These are phyloP conservation scores for Gastrolobium villosum DNA, from an alignment of 306 rosid species.

Conservation along the genomic window DNA sequence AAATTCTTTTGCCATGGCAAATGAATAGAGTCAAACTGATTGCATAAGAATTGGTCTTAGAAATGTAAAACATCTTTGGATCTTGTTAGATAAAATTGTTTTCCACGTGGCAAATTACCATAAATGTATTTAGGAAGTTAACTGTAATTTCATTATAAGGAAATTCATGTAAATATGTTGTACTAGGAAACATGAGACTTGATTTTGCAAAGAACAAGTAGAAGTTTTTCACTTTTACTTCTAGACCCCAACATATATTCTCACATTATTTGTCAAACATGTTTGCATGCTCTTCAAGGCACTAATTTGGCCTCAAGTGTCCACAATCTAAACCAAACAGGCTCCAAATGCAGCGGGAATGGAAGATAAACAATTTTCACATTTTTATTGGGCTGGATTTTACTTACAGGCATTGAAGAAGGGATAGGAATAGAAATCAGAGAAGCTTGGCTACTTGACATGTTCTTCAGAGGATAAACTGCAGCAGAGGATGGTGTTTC, in stretches of 20 bases:
- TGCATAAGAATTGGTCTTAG: not conserved
- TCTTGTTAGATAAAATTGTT: not conserved
- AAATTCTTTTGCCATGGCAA: constrained; percentile 1
- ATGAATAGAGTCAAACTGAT: constrained; percentile 6
- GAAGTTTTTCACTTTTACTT: not conserved
- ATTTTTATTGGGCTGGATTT: constrained; percentile 7
- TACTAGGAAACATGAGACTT: constrained; percentile 5
- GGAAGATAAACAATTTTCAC: constrained; percentile 33
- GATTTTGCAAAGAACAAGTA: constrained; percentile 11
- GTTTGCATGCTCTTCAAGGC: not conserved
- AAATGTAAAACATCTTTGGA: not conserved
- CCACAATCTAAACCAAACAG: constrained; percentile 36
- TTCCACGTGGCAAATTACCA: constrained; percentile 18
- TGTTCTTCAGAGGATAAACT: constrained; percentile 40
- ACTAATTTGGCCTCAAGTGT: not conserved
- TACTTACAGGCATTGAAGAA: constrained; percentile 52
- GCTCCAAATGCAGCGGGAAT: constrained; percentile 2
- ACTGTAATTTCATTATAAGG: constrained; percentile 1
- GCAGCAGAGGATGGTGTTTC: constrained; percentile 44
- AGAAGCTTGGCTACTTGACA: constrained; percentile 45
- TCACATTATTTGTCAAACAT: not conserved
- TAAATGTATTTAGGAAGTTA: not conserved
- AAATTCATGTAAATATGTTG: constrained; percentile 13
- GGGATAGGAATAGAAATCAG: constrained; percentile 35
- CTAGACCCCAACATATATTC: constrained; percentile 17